phyloP scores from a whole-genome alignment of 371 early-diverging fungal genomes.

The Mycotypha africana region DNA sequence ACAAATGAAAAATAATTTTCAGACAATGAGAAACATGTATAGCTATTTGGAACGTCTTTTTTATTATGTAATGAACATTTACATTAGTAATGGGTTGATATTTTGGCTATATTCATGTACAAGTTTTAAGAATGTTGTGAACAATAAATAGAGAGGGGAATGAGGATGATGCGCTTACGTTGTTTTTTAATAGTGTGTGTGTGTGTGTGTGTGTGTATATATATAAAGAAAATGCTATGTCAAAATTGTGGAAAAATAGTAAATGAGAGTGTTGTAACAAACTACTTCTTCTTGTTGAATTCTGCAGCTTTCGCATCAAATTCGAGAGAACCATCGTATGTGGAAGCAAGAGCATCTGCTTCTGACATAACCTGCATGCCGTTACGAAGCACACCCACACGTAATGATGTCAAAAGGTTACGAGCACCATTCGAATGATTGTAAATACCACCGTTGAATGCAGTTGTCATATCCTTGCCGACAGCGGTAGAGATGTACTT shows the following conservation, averaged over 20 bases:
- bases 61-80: too few species aligned
- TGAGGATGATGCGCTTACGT: too few species aligned
- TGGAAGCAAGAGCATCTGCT: conserved; percentile 13
- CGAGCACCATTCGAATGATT: conserved; percentile 81
- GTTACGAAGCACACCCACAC: conserved; percentile 61
- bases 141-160: too few species aligned
- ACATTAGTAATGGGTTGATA: too few species aligned
- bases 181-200: too few species aligned
- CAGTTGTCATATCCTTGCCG: conserved; percentile 82
- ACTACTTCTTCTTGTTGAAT: conserved; percentile 21
- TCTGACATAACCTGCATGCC: conserved; percentile 51
- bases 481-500: conserved; percentile 67
- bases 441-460: conserved; percentile 89
- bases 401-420: conserved; percentile 69
- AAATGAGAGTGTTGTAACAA: not conserved
- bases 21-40: too few species aligned
- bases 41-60: too few species aligned
- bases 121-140: too few species aligned
- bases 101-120: too few species aligned
- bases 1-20: too few species aligned
- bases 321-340: conserved; percentile 21
- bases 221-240: not conserved
- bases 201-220: too few species aligned
- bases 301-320: conserved; percentile 16
- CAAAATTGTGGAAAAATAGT: not conserved